Conservation (phyloP, 2,329 filamentous ascomycete genomes). For the Eurotiales sp. region DNA sequence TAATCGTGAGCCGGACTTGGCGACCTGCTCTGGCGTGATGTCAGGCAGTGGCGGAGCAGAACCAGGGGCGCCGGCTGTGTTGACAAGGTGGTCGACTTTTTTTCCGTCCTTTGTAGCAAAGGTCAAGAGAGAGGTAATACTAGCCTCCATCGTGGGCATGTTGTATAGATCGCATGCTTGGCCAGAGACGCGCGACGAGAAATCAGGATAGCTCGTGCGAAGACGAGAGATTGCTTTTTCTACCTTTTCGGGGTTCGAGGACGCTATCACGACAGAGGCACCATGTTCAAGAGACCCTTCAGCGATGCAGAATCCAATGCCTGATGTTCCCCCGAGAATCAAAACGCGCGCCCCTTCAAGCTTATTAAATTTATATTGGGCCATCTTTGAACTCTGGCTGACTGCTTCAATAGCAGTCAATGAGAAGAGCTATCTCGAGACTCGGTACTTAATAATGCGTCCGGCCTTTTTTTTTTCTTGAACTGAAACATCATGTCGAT, state of each 20-base stretch:
- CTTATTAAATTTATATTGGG: too few relatives aligned
- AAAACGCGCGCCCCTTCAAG: slow-evolving; percentile 46
- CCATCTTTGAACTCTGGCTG: too few relatives aligned
- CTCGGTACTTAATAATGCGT: too few relatives aligned
- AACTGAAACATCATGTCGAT: too few relatives aligned
- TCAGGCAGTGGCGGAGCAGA: slow-evolving; percentile 22
- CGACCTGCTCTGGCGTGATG: slow-evolving; percentile 21
- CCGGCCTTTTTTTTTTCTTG: too few relatives aligned
- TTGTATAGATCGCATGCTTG: not conserved
- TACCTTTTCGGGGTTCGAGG: slow-evolving; percentile 40
- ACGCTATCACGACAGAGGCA: slow-evolving; percentile 47
- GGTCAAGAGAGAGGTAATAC: slow-evolving; percentile 13
- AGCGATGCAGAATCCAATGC: slow-evolving; percentile 51
- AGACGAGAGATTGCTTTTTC: slow-evolving; percentile 39
- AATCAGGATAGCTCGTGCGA: slow-evolving; percentile 41
- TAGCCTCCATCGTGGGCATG: slow-evolving; percentile 22
- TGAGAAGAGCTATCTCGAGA: too few relatives aligned
- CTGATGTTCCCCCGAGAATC: slow-evolving; percentile 51
- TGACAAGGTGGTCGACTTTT: slow-evolving; percentile 49
- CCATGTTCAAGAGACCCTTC: slow-evolving; percentile 50
- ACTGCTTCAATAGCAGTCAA: too few relatives aligned
- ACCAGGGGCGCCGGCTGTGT: slow-evolving; percentile 46
- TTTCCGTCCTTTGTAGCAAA: slow-evolving; percentile 14
- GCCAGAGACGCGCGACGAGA: slow-evolving; percentile 42
- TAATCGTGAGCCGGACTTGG: slow-evolving; percentile 27